Base-by-base conservation (phyloP, 2,329 filamentous ascomycete species). In the Cryphonectria carpinicola region DNA sequence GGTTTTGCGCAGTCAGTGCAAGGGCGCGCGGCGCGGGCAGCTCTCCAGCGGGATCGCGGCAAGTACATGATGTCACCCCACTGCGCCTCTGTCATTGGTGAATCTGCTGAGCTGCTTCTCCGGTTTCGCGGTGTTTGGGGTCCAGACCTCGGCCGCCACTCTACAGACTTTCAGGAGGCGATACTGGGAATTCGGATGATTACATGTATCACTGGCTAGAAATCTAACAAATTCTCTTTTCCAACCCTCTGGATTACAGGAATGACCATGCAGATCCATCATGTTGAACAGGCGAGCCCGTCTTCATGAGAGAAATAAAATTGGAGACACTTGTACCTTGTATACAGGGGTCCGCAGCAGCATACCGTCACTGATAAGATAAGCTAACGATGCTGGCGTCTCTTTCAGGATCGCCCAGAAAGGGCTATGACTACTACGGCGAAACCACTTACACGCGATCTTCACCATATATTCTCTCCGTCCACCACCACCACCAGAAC, bases 21-120 rank as follows among this genome's bases (percentile, higher is more conserved):
- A 65, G 63, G 63, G 63, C 63, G 63, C 63, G 63, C 61, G 61
- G 61, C 61, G 37, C 25, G 35, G 41, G 66, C 66, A 19, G 66
- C 52, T 39, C 54, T 58, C 17, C 39, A 60, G 46, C 66, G 54
- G 37, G 52, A 49, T n/a, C 35, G 35, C 32, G 28, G 25, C 22
- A 60, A 39, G 32, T 41, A 32, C 52, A 72, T 73, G 72, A 73
- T 68, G 65, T 73, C 72, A 73, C 64, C 70, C 70, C 70, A 70
- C 70, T 39, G 13, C 37, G 37, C 7, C 8, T 17, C 37, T 41
- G 8, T 61, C 46, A 69, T 71, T 71, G 63, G 67, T 62, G 39
- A 62, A 32, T 46, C 22, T 43, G 10, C 11, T 43, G 28, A 37
- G 25, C 52, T 39, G 19, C 25, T 17, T 39, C 66, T 68, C 66